These are phyloP conservation scores for Paraphaeosphaeria minitans DNA, from an alignment of 2,329 filamentous ascomycete genomes.

Conservation along the genomic window DNA sequence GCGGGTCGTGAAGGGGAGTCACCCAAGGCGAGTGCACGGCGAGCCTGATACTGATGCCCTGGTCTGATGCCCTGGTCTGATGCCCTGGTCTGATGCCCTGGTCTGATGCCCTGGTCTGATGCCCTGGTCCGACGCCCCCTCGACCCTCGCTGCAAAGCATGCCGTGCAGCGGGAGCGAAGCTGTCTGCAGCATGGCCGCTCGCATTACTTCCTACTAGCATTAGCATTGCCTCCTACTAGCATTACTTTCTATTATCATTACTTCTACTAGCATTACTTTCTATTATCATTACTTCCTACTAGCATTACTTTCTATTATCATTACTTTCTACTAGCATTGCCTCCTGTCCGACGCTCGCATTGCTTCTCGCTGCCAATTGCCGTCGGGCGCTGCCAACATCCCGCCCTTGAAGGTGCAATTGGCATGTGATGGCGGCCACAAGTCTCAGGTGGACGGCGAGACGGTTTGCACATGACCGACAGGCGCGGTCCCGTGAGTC, in stretches of 20 bases:
- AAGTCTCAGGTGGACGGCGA: slow-evolving; percentile 6
- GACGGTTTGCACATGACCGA: background rate
- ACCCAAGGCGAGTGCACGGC: background rate
- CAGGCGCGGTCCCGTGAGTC: slow-evolving; percentile 4
- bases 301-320: too few species aligned
- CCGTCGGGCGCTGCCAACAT: background rate
- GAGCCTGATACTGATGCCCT: slow-evolving; percentile 7
- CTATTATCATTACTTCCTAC: too few species aligned
- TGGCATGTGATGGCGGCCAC: slow-evolving; percentile 10
- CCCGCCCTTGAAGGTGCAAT: background rate
- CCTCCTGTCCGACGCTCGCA: too few species aligned
- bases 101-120: background rate
- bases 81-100: background rate
- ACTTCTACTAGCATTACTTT: too few species aligned
- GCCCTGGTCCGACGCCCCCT: too few species aligned
- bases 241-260: too few species aligned
- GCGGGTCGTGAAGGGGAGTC: background rate
- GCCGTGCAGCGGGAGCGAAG: slow-evolving; percentile 6
- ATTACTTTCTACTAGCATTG: too few species aligned
- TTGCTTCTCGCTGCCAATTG: slow-evolving; percentile 6
- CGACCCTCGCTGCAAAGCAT: slow-evolving; percentile 8
- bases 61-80: background rate
- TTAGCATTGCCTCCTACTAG: too few species aligned
- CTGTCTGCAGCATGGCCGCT: slow-evolving; percentile 2
- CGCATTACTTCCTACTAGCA: background rate